These are phyloP conservation scores for Globisporangium cystogenes DNA, from an alignment of 352 stramenopile genomes.

Conservation along the genomic window DNA sequence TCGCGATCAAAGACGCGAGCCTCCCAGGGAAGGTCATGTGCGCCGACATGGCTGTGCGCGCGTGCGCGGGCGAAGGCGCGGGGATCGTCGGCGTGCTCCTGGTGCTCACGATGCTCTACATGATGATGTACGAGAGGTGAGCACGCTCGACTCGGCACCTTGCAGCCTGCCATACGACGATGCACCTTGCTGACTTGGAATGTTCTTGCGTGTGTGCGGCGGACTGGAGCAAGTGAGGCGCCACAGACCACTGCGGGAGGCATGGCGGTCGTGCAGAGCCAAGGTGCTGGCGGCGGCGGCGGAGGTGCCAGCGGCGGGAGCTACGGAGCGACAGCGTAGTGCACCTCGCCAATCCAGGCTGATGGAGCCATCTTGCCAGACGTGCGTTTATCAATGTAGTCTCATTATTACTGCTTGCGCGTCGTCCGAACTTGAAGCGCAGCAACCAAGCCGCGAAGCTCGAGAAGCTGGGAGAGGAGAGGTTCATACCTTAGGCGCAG, in stretches of 20 bases:
- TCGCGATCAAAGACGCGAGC: constrained; percentile 48
- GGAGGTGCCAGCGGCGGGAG: neutral
- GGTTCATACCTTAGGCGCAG: too few species aligned
- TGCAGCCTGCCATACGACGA: too few species aligned
- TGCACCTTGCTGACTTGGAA: neutral
- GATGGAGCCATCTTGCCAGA: neutral
- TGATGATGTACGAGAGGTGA: constrained; percentile 60
- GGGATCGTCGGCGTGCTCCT: constrained; percentile 52
- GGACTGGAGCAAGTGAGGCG: constrained; percentile 5
- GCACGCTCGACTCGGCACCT: too few species aligned
- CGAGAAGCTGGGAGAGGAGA: too few species aligned
- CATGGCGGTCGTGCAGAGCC: constrained; percentile 17
- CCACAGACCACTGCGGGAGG: constrained; percentile 10
- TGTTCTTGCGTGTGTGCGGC: neutral
- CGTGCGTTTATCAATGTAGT: too few species aligned
- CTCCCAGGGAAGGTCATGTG: constrained; percentile 35
- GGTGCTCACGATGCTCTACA: constrained; percentile 40
- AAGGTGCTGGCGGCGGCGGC: neutral
- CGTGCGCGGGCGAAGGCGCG: constrained; percentile 54
- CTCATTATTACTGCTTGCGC: too few species aligned
- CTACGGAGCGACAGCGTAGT: constrained; percentile 15
- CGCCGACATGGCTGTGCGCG: constrained; percentile 49
- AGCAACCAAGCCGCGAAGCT: too few species aligned
- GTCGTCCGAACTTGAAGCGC: too few species aligned
- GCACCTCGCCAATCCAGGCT: neutral